Evolutionary conservation across 2,329 filamentous ascomycete genomes (phyloP), one percentile per base, ranked within the genome.

Genomic region (Cordyceps cateniannulata): DNA sequence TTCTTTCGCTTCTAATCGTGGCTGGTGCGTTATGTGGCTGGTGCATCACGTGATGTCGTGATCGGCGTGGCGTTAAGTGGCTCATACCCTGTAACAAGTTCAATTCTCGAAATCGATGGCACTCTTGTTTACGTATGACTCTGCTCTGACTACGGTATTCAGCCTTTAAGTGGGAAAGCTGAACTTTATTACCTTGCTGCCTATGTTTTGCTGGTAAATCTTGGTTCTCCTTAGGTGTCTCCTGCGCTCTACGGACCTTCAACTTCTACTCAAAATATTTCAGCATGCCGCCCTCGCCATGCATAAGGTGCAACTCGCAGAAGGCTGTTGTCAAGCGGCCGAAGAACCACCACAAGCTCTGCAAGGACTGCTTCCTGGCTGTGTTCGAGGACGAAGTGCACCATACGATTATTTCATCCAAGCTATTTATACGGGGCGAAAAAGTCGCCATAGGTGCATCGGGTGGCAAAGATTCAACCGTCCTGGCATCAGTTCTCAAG

Each of bases 391-490:
- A 89, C 64, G 95, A 99, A 78, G 86, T 96, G 52, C 93, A 98
- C 72, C 89, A 96, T 70, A 98, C 95, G 5, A 96, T 99, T 69
- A 86, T 82, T 27, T 85, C 88, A 2, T 91, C 89, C 20, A 77
- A 81, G n/a, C 83, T 99, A 18, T 99, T 99, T 75, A 79, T 80
- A 49, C 86, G 82, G 1, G 93, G 93, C 62, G 95, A 99, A 72
- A 85, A 84, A 63, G 84, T 99, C 44, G 96, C 95, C 8, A 97
- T 99, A 69, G 96, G 95, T 48, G 95, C 96, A 53, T 97, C 93
- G 1, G 95, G 95, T 60, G 95, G 95, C 67, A 99, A 99, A 76
- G 95, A 99, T 74, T 97, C 92, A 57, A 99, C 95, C 0, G 95
- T 99, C 0, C 81, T 99, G 12, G 95, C 95, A 5, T 96, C 92